Conservation (phyloP, 2,329 filamentous ascomycete species). For the Penicillium janthinellum region DNA sequence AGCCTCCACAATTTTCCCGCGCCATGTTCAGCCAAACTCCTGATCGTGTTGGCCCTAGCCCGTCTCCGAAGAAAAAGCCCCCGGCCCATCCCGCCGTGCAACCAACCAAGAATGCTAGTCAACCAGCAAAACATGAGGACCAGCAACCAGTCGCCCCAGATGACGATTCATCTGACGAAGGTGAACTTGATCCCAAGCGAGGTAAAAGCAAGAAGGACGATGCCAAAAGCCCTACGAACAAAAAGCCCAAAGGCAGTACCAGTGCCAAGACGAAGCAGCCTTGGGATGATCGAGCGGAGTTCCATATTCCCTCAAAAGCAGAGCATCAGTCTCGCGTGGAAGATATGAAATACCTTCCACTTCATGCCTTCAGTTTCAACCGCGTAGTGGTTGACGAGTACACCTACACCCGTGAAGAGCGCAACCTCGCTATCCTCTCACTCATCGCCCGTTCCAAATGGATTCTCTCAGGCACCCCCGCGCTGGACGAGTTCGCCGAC, state of each 20-base stretch:
- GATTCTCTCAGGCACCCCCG: slow-evolving; percentile 66
- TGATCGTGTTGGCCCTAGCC: background rate
- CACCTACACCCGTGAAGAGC: slow-evolving; percentile 55
- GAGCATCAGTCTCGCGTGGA: slow-evolving; percentile 18
- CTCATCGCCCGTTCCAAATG: slow-evolving; percentile 58
- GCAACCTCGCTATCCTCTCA: slow-evolving; percentile 47
- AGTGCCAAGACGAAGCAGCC: background rate
- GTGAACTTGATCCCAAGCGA: background rate
- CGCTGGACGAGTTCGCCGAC: slow-evolving; percentile 59
- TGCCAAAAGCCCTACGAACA: background rate
- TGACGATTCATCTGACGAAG: background rate
- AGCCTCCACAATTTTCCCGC: background rate
- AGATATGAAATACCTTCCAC: slow-evolving; percentile 38
- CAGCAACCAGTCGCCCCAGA: slow-evolving; percentile 1
- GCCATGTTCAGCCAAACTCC: background rate
- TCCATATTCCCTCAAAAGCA: slow-evolving; percentile 22
- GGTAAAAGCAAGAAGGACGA: background rate
- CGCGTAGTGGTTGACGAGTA: slow-evolving; percentile 67
- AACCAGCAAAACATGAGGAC: background rate
- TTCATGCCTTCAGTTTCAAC: slow-evolving; percentile 64
- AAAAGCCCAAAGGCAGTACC: slow-evolving; percentile 12
- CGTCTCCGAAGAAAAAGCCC: background rate
- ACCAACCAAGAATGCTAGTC: background rate
- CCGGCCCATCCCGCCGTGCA: background rate
- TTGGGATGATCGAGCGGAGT: slow-evolving; percentile 25